Conservation (phyloP, 352 stramenopile species). For the Globisporangium mamillatum region DNA sequence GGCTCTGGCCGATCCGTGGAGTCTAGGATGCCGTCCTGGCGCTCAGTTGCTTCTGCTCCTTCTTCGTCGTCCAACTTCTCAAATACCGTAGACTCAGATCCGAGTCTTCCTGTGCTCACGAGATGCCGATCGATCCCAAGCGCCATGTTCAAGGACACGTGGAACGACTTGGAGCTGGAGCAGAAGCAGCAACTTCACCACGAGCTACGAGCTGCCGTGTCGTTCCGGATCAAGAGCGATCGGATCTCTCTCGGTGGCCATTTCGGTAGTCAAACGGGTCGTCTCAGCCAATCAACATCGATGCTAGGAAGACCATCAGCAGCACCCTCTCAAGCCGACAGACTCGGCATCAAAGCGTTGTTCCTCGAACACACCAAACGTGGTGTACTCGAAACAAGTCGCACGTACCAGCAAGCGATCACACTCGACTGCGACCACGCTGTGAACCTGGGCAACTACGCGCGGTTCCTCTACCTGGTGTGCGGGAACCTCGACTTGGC, state of each 20-base stretch:
- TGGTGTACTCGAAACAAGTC: conserved; percentile 22
- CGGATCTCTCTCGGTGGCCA: conserved; percentile 21
- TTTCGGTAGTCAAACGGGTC: not conserved
- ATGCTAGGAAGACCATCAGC: not conserved
- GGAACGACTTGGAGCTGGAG: conserved; percentile 24
- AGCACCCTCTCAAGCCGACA: conserved; percentile 28
- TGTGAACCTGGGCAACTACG: conserved; percentile 40
- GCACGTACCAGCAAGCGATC: conserved; percentile 34
- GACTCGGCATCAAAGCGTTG: conserved; percentile 40
- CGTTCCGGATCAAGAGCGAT: conserved; percentile 33
- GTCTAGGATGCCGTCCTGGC: conserved; percentile 3
- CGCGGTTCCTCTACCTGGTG: conserved; percentile 29
- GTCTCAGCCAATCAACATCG: not conserved
- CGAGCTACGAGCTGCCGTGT: conserved; percentile 28
- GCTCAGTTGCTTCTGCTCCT: not conserved
- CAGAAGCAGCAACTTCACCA: conserved; percentile 26
- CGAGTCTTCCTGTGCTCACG: conserved; percentile 21
- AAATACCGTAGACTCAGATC: not conserved
- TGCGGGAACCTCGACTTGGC: conserved; percentile 24
- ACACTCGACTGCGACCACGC: conserved; percentile 25
- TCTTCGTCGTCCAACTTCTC: not conserved
- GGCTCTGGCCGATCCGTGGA: not conserved
- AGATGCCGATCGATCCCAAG: conserved; percentile 34
- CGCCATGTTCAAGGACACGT: conserved; percentile 27
- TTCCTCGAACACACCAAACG: conserved; percentile 37